These are phyloP conservation scores for Penicillium sp. DNA, from an alignment of 2,329 filamentous ascomycete genomes.

Conservation along the genomic window DNA sequence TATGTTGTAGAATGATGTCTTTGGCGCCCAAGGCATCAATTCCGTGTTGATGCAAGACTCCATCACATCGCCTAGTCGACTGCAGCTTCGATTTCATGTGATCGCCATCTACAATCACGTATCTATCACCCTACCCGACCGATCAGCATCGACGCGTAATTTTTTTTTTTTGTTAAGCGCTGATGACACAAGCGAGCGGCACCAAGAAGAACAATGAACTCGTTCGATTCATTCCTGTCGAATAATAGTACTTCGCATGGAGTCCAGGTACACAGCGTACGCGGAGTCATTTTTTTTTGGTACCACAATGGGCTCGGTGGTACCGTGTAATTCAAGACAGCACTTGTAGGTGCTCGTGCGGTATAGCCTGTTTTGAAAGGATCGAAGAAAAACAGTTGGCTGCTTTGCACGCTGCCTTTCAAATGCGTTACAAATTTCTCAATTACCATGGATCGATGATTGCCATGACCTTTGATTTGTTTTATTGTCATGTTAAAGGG, in stretches of 20 bases:
- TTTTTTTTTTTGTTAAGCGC: not conserved
- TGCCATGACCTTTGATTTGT: not conserved
- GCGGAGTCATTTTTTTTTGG: not conserved
- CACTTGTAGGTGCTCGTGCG: not conserved
- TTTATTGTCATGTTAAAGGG: not conserved
- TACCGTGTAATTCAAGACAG: not conserved
- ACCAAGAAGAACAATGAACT: not conserved
- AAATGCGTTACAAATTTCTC: not conserved
- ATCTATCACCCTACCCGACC: not conserved
- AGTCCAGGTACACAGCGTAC: not conserved
- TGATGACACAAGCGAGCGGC: not conserved
- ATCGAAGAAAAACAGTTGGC: not conserved
- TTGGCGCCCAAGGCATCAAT: not conserved
- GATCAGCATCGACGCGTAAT: constrained; percentile 11
- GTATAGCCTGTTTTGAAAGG: not conserved
- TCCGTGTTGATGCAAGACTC: not conserved
- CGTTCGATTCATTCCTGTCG: not conserved
- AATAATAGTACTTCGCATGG: not conserved
- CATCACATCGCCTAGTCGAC: not conserved
- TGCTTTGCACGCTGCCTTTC: not conserved
- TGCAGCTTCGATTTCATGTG: not conserved
- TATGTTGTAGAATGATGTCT: not conserved
- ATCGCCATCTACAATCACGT: not conserved
- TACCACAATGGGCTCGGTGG: not conserved
- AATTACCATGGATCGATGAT: not conserved